Evolutionary conservation across 2,329 filamentous ascomycete genomes (phyloP), one percentile per base, ranked within the genome.

Genomic region (Aureobasidium zeae): DNA sequence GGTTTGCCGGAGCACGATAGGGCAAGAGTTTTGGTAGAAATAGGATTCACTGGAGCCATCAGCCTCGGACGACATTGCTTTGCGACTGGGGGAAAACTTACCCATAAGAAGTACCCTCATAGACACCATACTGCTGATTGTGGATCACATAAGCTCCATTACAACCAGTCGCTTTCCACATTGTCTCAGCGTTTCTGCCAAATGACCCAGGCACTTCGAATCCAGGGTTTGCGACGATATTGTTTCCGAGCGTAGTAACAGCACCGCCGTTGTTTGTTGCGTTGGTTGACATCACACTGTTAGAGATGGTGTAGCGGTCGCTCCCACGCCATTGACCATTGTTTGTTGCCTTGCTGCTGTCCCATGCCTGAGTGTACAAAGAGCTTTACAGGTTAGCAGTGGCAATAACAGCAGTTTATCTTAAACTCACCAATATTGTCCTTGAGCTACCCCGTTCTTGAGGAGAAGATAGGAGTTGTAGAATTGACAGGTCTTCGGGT

Each of bases 361-460:
- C 41, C 49, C 49, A 51, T 11, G 42, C n/a, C n/a, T 46, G 30
- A 10, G 30, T 48, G 36, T 52, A 49, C 44, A 51, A 41, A 11
- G 43, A 17, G 26, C 43, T 35, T 31, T 12, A 11, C 13, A 7
- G 6, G 22, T 25, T 25, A 25, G 22, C 22, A 11, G 22, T 11
- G 22, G 22, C 11, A 11, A 25, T 11, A 25, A 7, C 22, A 25
- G 11, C 11, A 25, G 11, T 25, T 6, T 25, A 11, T 25, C 22
- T 11, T 6, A 25, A 25, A 11, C 22, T 15, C 16, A 30, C 28
- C 28, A 31, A 10, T 31, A 31, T 16, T 37, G 33, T n/a, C 32
- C 43, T 21, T 36, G 33, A 11, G 4, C 4, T 2, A 22, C 19
- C 2, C 8, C 7, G n/a, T 36, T 12, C 19, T 36, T 36, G 12